Evolutionary conservation across 768 basidiomycete genomes (phyloP), one percentile per base, ranked within the genome.

Genomic region (Agaricus blazei): DNA sequence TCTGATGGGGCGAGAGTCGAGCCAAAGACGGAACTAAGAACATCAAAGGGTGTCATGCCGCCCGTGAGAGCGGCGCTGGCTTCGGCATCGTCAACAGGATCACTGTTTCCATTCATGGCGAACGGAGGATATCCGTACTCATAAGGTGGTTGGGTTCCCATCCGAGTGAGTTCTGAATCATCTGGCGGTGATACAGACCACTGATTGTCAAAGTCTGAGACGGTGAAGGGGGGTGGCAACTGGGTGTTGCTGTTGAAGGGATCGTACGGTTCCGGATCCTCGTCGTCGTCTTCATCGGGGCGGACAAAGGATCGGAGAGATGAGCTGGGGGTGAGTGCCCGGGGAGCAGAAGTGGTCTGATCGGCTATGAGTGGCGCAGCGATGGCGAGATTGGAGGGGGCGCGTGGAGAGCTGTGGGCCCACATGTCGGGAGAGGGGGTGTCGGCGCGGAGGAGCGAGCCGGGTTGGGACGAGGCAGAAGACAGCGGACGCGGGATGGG

Each of bases 11-110:
- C 87, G 9, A 99, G 78, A 2, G 92, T 85, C 2, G 92, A 87
- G 14, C 90, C 93, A 66, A 99, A 99, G 38, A 99, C 91, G 42
- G 91, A 93, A 65, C 82, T 84, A 19, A 99, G 85, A 42, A 98
- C 93, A 63, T 99, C 97, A 63, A 99, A 88, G 1, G 97, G 97
- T 1, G 96, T 96, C 93, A 99, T 96, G 43, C 93, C 93, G 66
- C 91, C 89, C 0, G 87, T 89, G 49, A 92, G 79, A 70, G 82
- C 75, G 34, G 81, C 80, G 36, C 77, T 72, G 11, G 77, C 76
- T 37, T 86, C 81, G 5, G 74, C 72, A 54, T 76, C 72, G 54
- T 70, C 65, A 31, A 65, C 63, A 9, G 62, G 60, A 41, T 62
- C 63, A 27, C 57, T 59, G n/a, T 55, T 57, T 15, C 54, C 56